A percentile compares a stretch with the other conserved stretches of the same genome.
These are phyloP conservation scores for Phaeosphaeria sp. DNA, from an alignment of 2,329 filamentous ascomycete species.

Conservation along the genomic window DNA sequence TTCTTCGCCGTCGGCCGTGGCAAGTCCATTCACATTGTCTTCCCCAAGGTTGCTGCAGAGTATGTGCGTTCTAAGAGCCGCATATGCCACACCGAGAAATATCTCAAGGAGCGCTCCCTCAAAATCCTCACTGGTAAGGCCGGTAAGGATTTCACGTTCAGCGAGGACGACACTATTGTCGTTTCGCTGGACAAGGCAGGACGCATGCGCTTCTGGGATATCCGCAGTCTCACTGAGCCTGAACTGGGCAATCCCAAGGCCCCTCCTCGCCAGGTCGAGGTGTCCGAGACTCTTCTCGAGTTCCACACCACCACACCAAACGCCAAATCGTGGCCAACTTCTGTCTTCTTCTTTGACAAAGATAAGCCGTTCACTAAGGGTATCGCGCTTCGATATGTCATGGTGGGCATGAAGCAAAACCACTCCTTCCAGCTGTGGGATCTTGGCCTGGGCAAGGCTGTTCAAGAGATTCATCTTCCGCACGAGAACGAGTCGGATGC, in stretches of 20 bases:
- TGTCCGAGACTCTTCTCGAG: slow-evolving; percentile 85
- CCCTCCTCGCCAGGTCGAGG: slow-evolving; percentile 67
- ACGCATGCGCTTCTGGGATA: slow-evolving; percentile 97
- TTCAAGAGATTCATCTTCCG: slow-evolving; percentile 95
- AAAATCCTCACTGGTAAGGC: slow-evolving; percentile 98
- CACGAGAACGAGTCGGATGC: slow-evolving; percentile 96
- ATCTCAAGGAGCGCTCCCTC: slow-evolving; percentile 83
- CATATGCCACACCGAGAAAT: slow-evolving; percentile 83
- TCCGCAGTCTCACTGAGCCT: slow-evolving; percentile 73
- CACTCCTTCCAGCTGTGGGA: slow-evolving; percentile 99
- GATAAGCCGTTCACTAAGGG: slow-evolving; percentile 90
- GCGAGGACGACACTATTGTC: slow-evolving; percentile 92
- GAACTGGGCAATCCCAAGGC: slow-evolving; percentile 52
- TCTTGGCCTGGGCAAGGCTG: slow-evolving; percentile 89
- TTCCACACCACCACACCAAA: slow-evolving; percentile 84
- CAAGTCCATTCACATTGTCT: slow-evolving; percentile 92
- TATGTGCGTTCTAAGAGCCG: slow-evolving; percentile 62
- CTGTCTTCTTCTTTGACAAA: slow-evolving; percentile 95
- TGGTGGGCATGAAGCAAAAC: slow-evolving; percentile 98
- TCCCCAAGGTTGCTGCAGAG: slow-evolving; percentile 61
- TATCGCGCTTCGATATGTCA: slow-evolving; percentile 89
- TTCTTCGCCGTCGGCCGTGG: slow-evolving; percentile 95
- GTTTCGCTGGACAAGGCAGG: slow-evolving; percentile 97
- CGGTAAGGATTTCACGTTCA: slow-evolving; percentile 97
- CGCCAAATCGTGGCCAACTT: slow-evolving; percentile 97